Evolutionary conservation across 1,139 yeast genomes (phyloP), one percentile per base, ranked within the genome.

Genomic region (Nakaseomyces nivariensis): DNA sequence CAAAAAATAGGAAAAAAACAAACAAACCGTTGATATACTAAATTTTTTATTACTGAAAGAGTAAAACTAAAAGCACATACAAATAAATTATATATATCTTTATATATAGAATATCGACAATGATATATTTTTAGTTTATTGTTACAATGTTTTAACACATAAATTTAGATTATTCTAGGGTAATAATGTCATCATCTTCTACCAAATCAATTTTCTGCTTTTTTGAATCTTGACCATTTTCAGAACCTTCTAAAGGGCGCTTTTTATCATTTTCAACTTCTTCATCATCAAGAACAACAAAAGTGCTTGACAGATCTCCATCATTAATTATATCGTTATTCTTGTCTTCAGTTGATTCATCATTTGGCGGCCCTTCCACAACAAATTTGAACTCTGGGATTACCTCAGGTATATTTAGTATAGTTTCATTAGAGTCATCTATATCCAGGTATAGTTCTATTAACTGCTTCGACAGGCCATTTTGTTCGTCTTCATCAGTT

Each of bases 361-460:
- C 36, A 8, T 33, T n/a, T 9, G 5, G 13, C 36, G 10, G 5
- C n/a, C 9, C 13, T 31, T 29, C 26, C 10, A 29, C 11, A n/a
- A 25, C 31, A 33, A 41, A 27, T 25, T 31, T 38, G n/a, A 46
- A 37, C 26, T 38, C 32, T 24, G 32, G 32, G 3, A 27, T 29
- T 24, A 41, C 25, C n/a, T 41, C 5, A 8, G 44, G 44, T 25
- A 41, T 27, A 6, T 37, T n/a, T n/a, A 24, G 6, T 2, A 50
- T 48, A 6, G 63, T 52, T 17, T 56, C 52, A 34, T 38, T 53
- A 44, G 22, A 3, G 36, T 65, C 52, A 17, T 49, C 42, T 2
- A 54, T 61, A 27, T 75, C 70, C 45, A 85, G 61, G 56, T 78
- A 82, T 34, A 90, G 66, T 61, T 90, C 97, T 37, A 89, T 67